Base-by-base conservation (phyloP, 495 filamentous ascomycete genomes). In the Penicillium crystallinum region DNA sequence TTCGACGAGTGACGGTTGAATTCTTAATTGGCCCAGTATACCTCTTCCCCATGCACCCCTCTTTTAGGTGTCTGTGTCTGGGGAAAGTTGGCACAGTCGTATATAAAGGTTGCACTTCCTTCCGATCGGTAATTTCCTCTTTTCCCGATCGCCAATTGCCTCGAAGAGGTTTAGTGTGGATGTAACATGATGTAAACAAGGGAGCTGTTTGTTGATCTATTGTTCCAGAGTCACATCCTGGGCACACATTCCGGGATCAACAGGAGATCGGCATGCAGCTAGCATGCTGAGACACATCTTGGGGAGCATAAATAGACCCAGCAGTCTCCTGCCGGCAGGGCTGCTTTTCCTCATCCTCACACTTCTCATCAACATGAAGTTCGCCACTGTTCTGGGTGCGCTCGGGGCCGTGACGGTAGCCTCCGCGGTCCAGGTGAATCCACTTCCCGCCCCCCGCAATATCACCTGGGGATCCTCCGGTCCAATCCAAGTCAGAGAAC, bases 391-490 rank as follows among this genome's bases (percentile, higher is more conserved):
- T n/a, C 57, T 63, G 19, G 43, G 58, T 42, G 43, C 62, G n/a
- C 61, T 63, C 21, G 50, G 63, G 40, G 59, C 52, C 21, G 35
- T 69, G 46, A 56, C 68, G 30, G 48, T 60, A n/a, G 65, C 61
- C 10, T 62, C 56, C 12, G 73, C 72, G 35, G 77, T 81, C 42
- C 65, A 63, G 34, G 79, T 77, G 48, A 81, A 81, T 53, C 79
- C 79, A 36, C 69, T 82, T 38, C 79, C 79, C 40, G 77, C 77
- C 30, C 79, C 79, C 12, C 70, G 69, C 46, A 69, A 72, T 46
- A 80, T 82, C 57, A 66, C 70, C 39, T 82, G 79, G 79, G 77
- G 75, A 5, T 65, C 65, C 17, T 74, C 75, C 10, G 79, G 77
- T n/a, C 67, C 79, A 19, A 75, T 74, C 42, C 45, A 61, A 14